A percentile compares a stretch with the other conserved stretches of the same genome.
Evolutionary conservation across 2,329 filamentous ascomycete species (phyloP).

Genomic region (Claviceps africana): DNA sequence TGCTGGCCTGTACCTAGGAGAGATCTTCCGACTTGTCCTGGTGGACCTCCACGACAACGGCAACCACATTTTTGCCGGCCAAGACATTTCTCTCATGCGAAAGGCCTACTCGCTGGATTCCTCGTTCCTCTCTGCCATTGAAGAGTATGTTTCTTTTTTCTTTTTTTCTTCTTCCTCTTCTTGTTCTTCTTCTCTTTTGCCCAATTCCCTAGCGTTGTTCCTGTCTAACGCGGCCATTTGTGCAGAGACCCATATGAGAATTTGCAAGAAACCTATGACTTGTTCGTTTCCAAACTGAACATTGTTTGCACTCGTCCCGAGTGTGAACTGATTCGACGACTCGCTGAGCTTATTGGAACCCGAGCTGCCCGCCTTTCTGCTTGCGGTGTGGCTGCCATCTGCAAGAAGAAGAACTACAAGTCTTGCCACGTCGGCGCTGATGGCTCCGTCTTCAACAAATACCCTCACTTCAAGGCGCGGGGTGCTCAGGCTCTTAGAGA

Average conservation of each 20-base stretch:
- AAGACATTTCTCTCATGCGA: conserved; percentile 67
- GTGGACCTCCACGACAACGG: conserved; percentile 73
- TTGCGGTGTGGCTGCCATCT: conserved; percentile 90
- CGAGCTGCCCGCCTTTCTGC: conserved; percentile 85
- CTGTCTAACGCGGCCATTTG: not conserved
- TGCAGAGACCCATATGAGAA: conserved; percentile 84
- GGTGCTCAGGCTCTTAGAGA: conserved; percentile 82
- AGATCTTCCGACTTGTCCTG: conserved; percentile 81
- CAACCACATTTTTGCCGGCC: conserved; percentile 65
- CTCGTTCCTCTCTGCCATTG: conserved; percentile 83
- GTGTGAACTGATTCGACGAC: conserved; percentile 74
- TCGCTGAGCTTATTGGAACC: conserved; percentile 88
- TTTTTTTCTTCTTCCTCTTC: no score
- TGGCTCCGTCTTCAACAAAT: conserved; percentile 97
- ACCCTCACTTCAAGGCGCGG: conserved; percentile 91
- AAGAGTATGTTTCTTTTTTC: conserved; percentile 47
- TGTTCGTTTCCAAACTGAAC: conserved; percentile 63
- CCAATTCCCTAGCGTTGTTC: no score
- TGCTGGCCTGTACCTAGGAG: conserved; percentile 83
- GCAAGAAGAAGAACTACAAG: conserved; percentile 85
- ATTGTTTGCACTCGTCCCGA: conserved; percentile 61
- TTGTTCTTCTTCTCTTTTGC: no score
- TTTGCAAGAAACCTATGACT: conserved; percentile 71
- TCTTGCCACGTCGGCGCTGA: conserved; percentile 91
- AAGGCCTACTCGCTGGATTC: conserved; percentile 84